Percentiles rank a stretch among this genome's conserved stretches.
phyloP scores from a whole-genome alignment of 208 protist species.

The Trypanosoma brucei region DNA sequence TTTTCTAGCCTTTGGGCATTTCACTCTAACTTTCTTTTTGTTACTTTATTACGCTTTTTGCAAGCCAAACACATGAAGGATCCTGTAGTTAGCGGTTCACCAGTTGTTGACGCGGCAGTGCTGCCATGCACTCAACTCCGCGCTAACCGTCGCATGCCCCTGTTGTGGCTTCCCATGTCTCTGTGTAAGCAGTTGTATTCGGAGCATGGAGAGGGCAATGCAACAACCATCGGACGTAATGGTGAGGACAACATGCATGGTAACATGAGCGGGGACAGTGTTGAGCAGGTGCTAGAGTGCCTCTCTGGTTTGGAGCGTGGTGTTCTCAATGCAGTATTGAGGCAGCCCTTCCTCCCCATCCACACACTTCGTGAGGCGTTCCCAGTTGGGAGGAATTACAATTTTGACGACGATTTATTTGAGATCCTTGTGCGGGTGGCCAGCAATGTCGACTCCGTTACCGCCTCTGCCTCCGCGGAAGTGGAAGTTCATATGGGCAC shows the following conservation, averaged over 20 bases:
- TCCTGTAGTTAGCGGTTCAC: not conserved
- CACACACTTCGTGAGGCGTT: constrained; percentile 29
- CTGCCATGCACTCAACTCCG: constrained; percentile 38
- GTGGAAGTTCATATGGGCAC: constrained; percentile 59
- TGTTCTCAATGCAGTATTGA: constrained; percentile 15
- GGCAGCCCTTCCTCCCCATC: constrained; percentile 24
- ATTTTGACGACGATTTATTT: constrained; percentile 30
- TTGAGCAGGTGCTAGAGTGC: not conserved
- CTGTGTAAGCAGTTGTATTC: constrained; percentile 34
- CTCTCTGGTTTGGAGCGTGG: constrained; percentile 35
- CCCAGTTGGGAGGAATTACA: constrained; percentile 29
- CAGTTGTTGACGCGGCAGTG: constrained; percentile 7
- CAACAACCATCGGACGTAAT: not conserved
- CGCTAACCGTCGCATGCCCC: constrained; percentile 48
- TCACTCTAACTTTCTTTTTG: too few species aligned
- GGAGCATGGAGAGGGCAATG: constrained; percentile 2
- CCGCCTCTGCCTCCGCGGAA: constrained; percentile 69
- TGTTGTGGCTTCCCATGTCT: constrained; percentile 75
- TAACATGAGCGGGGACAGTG: not conserved
- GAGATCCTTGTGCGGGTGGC: constrained; percentile 27
- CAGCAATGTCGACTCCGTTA: constrained; percentile 36
- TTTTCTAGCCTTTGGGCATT: too few species aligned
- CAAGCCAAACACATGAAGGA: not conserved
- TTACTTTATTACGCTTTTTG: too few species aligned
- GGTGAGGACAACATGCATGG: not conserved